phyloP scores from a whole-genome alignment of 345 rosid genomes.

The Diplotaxis tenuifolia region DNA sequence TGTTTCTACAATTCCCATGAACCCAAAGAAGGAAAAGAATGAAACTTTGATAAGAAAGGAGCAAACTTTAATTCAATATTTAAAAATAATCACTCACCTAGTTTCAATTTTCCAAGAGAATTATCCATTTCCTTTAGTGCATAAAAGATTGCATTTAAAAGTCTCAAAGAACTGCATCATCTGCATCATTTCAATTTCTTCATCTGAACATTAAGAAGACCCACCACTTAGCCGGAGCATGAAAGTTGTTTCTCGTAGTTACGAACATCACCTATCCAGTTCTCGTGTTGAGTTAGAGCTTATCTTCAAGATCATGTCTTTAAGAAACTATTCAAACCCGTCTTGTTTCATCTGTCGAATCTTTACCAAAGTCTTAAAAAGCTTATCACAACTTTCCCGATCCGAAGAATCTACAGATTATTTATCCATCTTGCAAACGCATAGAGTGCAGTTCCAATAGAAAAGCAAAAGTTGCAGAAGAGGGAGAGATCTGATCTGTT shows the following conservation, averaged over 20 bases:
- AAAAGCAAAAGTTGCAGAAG: conserved; percentile 1
- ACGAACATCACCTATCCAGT: conserved; percentile 50
- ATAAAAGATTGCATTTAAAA: conserved; percentile 50
- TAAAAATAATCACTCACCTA: conserved; percentile 41
- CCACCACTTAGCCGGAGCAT: not conserved
- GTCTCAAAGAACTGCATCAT: too few relatives aligned
- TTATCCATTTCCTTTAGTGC: conserved; percentile 57
- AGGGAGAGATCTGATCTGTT: not conserved
- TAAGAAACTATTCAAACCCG: conserved; percentile 55
- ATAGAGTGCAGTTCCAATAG: not conserved
- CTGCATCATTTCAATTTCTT: too few relatives aligned
- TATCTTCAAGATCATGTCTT: conserved; percentile 63
- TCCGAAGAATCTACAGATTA: conserved; percentile 33
- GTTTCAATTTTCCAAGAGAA: conserved; percentile 48
- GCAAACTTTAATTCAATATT: not conserved
- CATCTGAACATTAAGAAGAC: too few relatives aligned
- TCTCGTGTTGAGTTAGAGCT: conserved; percentile 42
- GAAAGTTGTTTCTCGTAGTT: conserved; percentile 46
- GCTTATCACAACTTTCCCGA: conserved; percentile 54
- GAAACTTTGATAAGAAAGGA: too few relatives aligned
- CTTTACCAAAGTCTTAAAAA: conserved; percentile 50
- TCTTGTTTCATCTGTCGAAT: conserved; percentile 54
- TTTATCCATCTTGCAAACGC: conserved; percentile 27
- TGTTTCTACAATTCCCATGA: too few relatives aligned
- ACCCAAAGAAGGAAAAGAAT: too few relatives aligned